Conservation (phyloP, 768 basidiomycete genomes). For the Sporobolomyces pararoseus region DNA sequence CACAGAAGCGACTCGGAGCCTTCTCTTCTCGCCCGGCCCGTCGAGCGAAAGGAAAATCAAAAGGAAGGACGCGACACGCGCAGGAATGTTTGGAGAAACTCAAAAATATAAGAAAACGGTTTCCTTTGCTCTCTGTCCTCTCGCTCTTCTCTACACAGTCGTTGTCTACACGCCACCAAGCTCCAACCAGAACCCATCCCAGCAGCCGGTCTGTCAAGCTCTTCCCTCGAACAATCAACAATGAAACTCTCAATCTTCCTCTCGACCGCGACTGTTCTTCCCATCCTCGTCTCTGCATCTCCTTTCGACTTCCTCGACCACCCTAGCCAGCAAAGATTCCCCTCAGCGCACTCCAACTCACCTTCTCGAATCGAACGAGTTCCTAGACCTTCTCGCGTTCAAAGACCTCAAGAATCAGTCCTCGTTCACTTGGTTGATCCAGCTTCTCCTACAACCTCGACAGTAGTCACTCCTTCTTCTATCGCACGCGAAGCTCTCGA, state of each 20-base stretch:
- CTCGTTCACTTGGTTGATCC: constrained; percentile 34
- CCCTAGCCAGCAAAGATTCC: too few species aligned
- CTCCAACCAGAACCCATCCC: too few species aligned
- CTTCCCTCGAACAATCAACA: not conserved
- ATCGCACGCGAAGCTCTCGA: not conserved
- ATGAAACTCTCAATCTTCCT: constrained; percentile 10
- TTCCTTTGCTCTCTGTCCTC: too few species aligned
- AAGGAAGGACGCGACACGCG: too few species aligned
- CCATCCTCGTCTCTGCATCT: not conserved
- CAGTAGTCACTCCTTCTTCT: not conserved
- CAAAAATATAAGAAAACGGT: too few species aligned
- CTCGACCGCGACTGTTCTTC: constrained; percentile 1
- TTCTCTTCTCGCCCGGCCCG: too few species aligned
- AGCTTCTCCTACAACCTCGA: constrained; percentile 20
- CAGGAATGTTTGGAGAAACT: too few species aligned
- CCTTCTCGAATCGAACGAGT: not conserved
- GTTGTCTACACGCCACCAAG: too few species aligned
- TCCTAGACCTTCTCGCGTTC: not conserved
- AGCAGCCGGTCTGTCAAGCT: too few species aligned
- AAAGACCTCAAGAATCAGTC: constrained; percentile 17
- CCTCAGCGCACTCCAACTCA: not conserved
- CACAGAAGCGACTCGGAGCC: too few species aligned
- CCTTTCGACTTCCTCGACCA: not conserved
- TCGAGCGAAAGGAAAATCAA: too few species aligned
- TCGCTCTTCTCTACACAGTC: too few species aligned